These are phyloP conservation scores for Chaetoscypha palmicola DNA, from an alignment of 2,329 filamentous ascomycete species.

Conservation along the genomic window DNA sequence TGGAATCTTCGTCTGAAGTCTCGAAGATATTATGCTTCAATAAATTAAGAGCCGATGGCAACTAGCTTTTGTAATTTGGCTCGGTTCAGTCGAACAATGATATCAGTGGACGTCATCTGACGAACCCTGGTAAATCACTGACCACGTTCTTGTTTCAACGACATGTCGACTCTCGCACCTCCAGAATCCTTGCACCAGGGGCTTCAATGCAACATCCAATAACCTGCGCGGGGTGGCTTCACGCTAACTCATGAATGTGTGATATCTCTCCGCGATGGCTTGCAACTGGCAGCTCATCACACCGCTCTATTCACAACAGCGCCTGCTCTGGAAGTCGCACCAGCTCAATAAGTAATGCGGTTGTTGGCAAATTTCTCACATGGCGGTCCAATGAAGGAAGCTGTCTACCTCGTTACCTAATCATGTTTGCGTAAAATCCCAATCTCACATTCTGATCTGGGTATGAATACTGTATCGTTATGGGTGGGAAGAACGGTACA, in stretches of 20 bases:
- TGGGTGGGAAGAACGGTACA: too few relatives aligned
- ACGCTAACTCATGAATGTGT: background rate
- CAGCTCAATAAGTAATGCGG: background rate
- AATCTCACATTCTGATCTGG: too few relatives aligned
- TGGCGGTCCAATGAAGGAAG: background rate
- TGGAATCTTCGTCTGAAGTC: too few relatives aligned
- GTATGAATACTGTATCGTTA: too few relatives aligned
- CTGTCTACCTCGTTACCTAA: background rate
- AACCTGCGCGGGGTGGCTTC: background rate
- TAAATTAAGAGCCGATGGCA: too few relatives aligned
- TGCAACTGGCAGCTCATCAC: background rate
- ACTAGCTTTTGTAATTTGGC: too few relatives aligned
- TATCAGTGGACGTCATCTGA: too few relatives aligned
- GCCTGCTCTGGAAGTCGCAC: background rate
- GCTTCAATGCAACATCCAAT: background rate
- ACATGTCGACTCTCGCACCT: slow-evolving; percentile 1
- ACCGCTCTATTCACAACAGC: background rate
- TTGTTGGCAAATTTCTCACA: background rate
- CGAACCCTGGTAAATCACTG: background rate
- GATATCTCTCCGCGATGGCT: background rate
- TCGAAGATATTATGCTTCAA: too few relatives aligned
- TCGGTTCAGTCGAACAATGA: too few relatives aligned
- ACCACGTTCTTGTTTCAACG: slow-evolving; percentile 10
- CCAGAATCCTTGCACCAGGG: slow-evolving; percentile 1
- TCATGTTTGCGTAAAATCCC: background rate